These are phyloP conservation scores for Raffaelea arxii DNA, from an alignment of 2,329 filamentous ascomycete genomes.

Conservation along the genomic window DNA sequence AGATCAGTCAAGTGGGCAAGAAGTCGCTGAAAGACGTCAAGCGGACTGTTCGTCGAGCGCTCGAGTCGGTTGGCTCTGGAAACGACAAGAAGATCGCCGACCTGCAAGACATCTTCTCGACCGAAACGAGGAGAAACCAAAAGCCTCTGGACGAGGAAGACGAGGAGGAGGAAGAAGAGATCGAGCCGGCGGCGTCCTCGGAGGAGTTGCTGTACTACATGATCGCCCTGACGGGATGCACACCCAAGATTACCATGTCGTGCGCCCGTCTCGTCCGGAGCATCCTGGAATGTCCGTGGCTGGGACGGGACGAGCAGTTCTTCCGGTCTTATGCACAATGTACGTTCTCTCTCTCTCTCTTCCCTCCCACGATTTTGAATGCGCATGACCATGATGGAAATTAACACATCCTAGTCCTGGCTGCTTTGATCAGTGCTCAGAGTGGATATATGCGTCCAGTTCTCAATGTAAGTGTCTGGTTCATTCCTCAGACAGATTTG, in stretches of 20 bases:
- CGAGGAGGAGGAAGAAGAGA: conserved; percentile 40
- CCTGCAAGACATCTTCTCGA: conserved; percentile 31
- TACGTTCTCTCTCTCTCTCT: conserved; percentile 1
- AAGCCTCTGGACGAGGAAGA: conserved; percentile 31
- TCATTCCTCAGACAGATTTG: neutral
- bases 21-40: conserved; percentile 47
- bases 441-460: conserved; percentile 47
- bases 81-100: conserved; percentile 19
- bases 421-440: conserved; percentile 71
- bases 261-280: conserved; percentile 49
- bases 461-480: conserved; percentile 5
- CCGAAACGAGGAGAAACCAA: conserved; percentile 36
- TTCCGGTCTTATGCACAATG: conserved; percentile 45
- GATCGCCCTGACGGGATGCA: conserved; percentile 51
- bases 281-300: conserved; percentile 53
- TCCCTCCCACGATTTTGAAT: neutral
- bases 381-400: neutral
- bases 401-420: conserved; percentile 47
- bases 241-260: conserved; percentile 48
- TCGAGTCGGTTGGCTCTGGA: conserved; percentile 47
- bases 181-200: too few relatives aligned
- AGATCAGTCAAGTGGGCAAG: conserved; percentile 38
- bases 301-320: conserved; percentile 55
- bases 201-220: conserved; percentile 51
- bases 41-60: conserved; percentile 41